Conservation (phyloP, 768 basidiomycete genomes). For the Tricholoma matsutake region DNA sequence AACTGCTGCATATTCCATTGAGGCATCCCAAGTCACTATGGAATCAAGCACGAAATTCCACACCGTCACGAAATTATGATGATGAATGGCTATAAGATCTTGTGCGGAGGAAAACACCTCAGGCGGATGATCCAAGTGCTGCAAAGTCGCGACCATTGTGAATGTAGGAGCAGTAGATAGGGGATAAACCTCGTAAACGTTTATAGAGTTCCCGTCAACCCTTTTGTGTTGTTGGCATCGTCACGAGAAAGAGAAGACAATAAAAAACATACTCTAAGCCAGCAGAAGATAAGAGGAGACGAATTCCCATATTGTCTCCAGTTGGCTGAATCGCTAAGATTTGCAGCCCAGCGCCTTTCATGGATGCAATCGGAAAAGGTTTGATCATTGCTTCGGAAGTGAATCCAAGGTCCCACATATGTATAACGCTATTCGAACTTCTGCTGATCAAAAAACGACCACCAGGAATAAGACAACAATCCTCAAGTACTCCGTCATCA, state of each 20-base stretch:
- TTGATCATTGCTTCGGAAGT: background rate
- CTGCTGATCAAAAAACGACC: slow-evolving; percentile 11
- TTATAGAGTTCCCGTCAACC: background rate
- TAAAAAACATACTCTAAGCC: background rate
- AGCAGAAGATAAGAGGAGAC: background rate
- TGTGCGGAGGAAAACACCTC: background rate
- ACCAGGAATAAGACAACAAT: slow-evolving; percentile 10
- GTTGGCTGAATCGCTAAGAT: background rate
- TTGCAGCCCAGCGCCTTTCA: background rate
- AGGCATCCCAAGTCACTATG: background rate
- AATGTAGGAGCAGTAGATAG: background rate
- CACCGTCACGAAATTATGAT: background rate
- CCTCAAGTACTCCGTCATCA: background rate
- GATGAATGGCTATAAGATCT: background rate
- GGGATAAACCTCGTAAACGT: background rate
- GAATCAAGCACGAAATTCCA: slow-evolving; percentile 3
- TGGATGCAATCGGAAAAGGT: background rate
- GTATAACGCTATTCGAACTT: background rate
- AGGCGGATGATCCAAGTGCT: background rate
- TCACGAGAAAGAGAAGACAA: background rate
- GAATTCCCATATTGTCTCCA: background rate
- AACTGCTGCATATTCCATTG: background rate
- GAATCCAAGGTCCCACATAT: slow-evolving; percentile 5
- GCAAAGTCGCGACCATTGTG: background rate
- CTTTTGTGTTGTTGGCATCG: background rate